Base-by-base conservation (phyloP, 352 stramenopile species). In the Globisporangium middletonii region DNA sequence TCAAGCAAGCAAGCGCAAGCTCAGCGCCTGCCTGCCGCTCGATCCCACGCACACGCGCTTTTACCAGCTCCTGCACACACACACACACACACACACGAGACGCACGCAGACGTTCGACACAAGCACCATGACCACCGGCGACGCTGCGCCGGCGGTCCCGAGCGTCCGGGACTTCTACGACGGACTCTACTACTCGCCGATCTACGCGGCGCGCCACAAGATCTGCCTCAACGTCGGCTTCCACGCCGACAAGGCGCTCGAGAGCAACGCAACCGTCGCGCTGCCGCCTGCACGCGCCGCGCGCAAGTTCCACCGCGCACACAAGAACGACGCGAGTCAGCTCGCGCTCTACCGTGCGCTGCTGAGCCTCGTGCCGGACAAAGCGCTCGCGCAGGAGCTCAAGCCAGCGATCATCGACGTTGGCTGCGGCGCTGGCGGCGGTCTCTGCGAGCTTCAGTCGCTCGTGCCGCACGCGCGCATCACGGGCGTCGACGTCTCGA, bases 111-210 rank as follows among this genome's bases (percentile, higher is more conserved):
- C 30, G 4, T 8, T 35, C 30, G 1, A 35, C 30, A 35, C 30
- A 35, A 35, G 30, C 30, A 35, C 4, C 30, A 35, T 35, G 30
- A 35, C 30, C 4, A 35, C 46, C 1, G 11, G 30, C 33, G 33
- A 54, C 18, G 18, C 48, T 12, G 23, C 46, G 11, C 4, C 50
- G 18, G 19, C 57, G 43, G 44, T 41, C 38, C 62, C 74, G 27
- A 86, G 65, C 62, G 68, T 88, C 45, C 68, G 74, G 46, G 77
- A 78, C 53, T 88, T 91, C 68, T 91, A 91, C 67, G 77, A 91
- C 63, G 75, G 81, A 19, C 63, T 91, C 53, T 91, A 83, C 72
- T 72, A 83, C 70, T 89, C 81, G 47, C 71, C 71, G 28, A 65
- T 91, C 49, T 91, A 77, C 68, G 63, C 71, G 3, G 50, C 77